Base-by-base conservation (phyloP, 164 flowering plant genomes). In the Warburgia ugandensis region DNA sequence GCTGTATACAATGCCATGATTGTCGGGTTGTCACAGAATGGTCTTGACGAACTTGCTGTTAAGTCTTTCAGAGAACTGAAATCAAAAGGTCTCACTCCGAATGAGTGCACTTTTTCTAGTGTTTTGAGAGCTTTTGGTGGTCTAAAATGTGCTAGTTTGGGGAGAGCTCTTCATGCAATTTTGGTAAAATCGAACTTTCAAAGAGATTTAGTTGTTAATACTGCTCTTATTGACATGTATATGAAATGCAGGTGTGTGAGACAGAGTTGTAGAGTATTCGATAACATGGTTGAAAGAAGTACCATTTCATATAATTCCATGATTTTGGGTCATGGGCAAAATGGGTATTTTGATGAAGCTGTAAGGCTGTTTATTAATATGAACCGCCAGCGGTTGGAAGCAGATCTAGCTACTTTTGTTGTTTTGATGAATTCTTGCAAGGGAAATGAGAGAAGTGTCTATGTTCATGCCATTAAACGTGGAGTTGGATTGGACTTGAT, bases 281-380 rank as follows among this genome's bases (percentile, higher is more conserved):
- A 65, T 54, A 85, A 78, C 48, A 68, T 77, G 12, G 54, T 57
- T 0, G 48, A 47, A 17, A 77, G 59, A 66, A 88, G 86, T 62
- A 68, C 81, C 46, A 90, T 92, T 8, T 61, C 77, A 61, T 92
- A 94, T 86, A 88, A 88, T 60, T 62, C 92, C 0, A 79, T 92
- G 87, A 48, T 84, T 68, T 74, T 67, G 39, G 94, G 91, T 0
- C 80, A 84, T 45, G 88, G 95, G 7, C 96, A 89, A 55, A 94
- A 94, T 58, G 74, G 77, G 2, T 81, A 82, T 43, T 75, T 77
- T 5, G 32, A 58, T 14, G 71, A 68, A 35, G 79, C 66, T 3
- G 73, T 86, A 55, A 63, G 62, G 12, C 50, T 82, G 65, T 79
- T 89, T 36, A 43, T 66, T 21, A 52, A 71, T 49, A 86, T 92